Conservation (phyloP, 306 rosid genomes). For the Urtica urens region DNA sequence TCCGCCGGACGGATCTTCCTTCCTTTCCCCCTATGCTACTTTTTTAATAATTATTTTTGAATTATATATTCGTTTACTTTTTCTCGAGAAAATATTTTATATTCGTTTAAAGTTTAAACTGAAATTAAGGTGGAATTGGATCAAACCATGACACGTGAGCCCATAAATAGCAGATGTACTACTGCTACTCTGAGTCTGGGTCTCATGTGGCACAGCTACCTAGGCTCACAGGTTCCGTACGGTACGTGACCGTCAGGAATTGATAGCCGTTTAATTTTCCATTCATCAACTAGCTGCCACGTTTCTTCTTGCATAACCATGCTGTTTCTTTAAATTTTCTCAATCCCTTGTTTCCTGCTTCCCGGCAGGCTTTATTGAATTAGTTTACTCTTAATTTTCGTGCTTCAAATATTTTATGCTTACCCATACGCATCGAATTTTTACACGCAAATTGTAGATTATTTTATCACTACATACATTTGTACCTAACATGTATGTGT, state of each 20-base stretch:
- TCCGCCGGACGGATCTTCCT: no score
- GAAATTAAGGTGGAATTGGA: background rate
- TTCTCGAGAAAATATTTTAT: no score
- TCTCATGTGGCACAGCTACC: slow-evolving; percentile 1
- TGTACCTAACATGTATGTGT: no score
- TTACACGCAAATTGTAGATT: no score
- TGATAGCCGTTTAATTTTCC: background rate
- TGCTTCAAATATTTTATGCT: no score
- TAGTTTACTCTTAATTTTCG: no score
- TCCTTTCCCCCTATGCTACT: no score
- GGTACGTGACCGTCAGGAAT: background rate
- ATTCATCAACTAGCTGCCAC: background rate
- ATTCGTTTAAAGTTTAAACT: background rate
- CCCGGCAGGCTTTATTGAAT: slow-evolving; percentile 11
- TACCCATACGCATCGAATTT: no score
- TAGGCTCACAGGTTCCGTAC: background rate
- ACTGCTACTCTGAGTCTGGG: background rate
- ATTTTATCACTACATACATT: no score
- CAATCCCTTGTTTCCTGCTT: slow-evolving; percentile 1
- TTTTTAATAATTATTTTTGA: background rate
- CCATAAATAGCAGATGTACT: background rate
- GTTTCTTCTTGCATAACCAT: background rate
- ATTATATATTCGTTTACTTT: background rate
- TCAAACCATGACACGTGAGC: background rate
- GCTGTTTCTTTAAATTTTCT: background rate